phyloP scores from a whole-genome alignment of 2,329 filamentous ascomycete genomes.

The Trichoderma hamatum region DNA sequence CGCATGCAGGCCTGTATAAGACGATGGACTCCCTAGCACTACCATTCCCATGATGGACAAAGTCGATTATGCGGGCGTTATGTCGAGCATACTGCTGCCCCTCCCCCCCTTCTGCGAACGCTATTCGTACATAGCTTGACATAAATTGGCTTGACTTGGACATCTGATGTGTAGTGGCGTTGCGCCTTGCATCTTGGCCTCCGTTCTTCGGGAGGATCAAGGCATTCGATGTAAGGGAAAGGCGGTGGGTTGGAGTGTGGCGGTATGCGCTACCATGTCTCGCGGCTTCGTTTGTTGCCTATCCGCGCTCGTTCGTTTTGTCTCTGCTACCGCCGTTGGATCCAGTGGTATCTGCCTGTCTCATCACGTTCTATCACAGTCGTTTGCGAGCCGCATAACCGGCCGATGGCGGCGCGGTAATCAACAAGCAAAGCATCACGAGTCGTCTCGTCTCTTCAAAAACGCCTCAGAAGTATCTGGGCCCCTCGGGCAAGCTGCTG shows the following conservation, averaged over 20 bases:
- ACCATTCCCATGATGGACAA: background rate
- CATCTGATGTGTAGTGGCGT: constrained; percentile 4
- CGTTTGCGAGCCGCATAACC: background rate
- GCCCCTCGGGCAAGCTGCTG: constrained; percentile 58
- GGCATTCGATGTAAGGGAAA: background rate
- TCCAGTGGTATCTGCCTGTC: background rate
- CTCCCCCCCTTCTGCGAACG: background rate
- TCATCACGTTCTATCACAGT: background rate
- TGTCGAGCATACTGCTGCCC: background rate
- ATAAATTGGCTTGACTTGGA: background rate
- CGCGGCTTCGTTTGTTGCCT: background rate
- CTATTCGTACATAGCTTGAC: background rate
- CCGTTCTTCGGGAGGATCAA: constrained; percentile 21
- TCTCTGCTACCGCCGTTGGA: background rate
- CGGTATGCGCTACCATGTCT: background rate
- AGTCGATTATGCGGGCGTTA: constrained; percentile 10
- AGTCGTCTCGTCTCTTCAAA: background rate
- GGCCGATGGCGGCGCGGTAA: constrained; percentile 14
- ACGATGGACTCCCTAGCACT: background rate
- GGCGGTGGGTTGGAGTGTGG: background rate
- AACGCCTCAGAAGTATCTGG: constrained; percentile 32
- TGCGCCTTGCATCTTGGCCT: constrained; percentile 17
- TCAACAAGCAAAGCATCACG: background rate
- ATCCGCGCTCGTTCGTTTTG: background rate
- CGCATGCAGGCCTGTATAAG: background rate